Base-by-base conservation (phyloP, 805 yeast species). In the Yarrowia phangngaensis region DNA sequence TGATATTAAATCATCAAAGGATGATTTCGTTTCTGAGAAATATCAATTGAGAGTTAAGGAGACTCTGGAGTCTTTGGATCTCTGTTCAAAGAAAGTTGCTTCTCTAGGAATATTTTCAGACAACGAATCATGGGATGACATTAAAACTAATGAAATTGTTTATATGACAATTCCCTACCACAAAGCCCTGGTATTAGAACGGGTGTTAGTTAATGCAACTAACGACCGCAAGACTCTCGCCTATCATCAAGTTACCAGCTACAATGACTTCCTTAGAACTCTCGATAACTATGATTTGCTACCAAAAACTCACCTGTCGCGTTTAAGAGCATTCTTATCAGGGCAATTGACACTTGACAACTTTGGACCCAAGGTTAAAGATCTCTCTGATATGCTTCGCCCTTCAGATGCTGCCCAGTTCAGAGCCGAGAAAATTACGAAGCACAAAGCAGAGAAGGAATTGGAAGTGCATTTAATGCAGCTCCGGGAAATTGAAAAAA, bases 381-480 rank as follows among this genome's bases (percentile, higher is more conserved):
- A 49, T 27, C 54, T 52, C 31, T 28, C 53, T 2, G 34, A 35
- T 8, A 26, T 20, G 8, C 43, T 58, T 8, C 46, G 52, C 19
- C 35, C 55, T 8, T 52, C 53, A 6, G 66, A 64, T 20, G 58
- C 83, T 0, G 68, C 72, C 0, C 58, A 62, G 8, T 69, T 73
- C 56, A 72, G 97, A 56, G 79, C 80, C 16, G 81, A 77, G 40
- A 89, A 87, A 61, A 86, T 88, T 51, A 81, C 75, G 13, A 75
- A 76, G 56, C 83, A 70, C 63, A 81, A 76, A 58, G 60, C 69
- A 12, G 87, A 80, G 53, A 81, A 76, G 60, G 72, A 71, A 29
- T 64, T 84, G 45, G 69, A 65, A 6, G 59, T 54, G 2, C 71
- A 73, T 53, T 57, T 87, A 4, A 56, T 62, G 8, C 50, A 68